Evolutionary conservation across 176 grass and related monocot genomes (phyloP), one percentile per base, ranked within the genome.

Genomic region (Carex pumila): DNA sequence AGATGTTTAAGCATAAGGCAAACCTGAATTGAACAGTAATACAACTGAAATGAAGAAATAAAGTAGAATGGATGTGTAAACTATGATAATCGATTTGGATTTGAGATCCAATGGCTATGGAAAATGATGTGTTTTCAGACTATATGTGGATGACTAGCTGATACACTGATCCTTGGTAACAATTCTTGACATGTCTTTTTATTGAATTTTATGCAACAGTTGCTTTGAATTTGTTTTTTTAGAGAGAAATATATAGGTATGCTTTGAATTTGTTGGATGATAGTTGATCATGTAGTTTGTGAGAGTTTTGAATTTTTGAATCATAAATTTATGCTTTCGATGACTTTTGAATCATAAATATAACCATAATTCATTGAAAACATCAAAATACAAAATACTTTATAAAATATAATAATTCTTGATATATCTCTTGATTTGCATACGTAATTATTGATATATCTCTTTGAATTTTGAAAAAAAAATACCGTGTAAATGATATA

Each of bases 121-220:
- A 61, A 41, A 22, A 64, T 47, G 19, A 61, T 22, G 31, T 43
- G 54, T 47, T 88, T 81, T 61, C 68, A 98, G 95, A 98, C 61
- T 90, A 98, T 76, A 84, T 98, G 4, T 98, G 90, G 95, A 90
- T 25, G 25, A 87, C 88, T 92, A 97, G 12, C 79, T 97, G 63
- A 91, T 66, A 88, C 89, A 2, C 13, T 97, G 79, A 22, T 80
- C 76, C 80, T 94, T 80, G 91, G 92, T 30, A 93, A 76, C 11
- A 54, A 53, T 45, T n/a, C n/a, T n/a, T 36, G n/a, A 37, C 14
- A 12, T 61, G 7, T 10, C 2, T 13, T 61, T 61, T 9, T 81
- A 7, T 43, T 63, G 12, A 7, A 45, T 31, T 79, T 12, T 19
- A 81, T 6, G 15, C 57, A 58, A 12, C 18, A 50, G 70, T 73